Percentiles rank a stretch among this genome's conserved stretches.
Conservation (phyloP, 1,284 basidiomycete genomes). For the Inonotus obliquus region DNA sequence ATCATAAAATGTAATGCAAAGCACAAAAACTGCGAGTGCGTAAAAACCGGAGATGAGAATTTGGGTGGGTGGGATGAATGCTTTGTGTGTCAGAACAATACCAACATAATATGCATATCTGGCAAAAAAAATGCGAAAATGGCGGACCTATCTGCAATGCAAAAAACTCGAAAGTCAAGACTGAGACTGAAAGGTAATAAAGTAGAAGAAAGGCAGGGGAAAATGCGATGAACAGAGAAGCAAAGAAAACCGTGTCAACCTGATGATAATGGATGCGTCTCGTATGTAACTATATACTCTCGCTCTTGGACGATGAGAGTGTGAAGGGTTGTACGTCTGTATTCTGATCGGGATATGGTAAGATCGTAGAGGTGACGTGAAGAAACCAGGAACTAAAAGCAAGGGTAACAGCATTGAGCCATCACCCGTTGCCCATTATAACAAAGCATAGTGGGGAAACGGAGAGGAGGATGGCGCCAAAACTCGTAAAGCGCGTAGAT, state of each 20-base stretch:
- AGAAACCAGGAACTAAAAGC: not conserved
- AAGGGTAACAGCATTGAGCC: not conserved
- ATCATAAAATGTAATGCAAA: not conserved
- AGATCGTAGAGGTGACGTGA: not conserved
- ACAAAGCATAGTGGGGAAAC: not conserved
- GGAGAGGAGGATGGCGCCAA: not conserved
- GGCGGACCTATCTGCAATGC: not conserved
- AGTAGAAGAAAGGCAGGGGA: not conserved
- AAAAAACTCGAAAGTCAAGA: not conserved
- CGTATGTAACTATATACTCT: not conserved
- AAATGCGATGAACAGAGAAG: not conserved
- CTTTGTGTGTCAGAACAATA: not conserved
- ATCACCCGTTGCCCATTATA: not conserved
- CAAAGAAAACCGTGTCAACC: not conserved
- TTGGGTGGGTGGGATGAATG: not conserved
- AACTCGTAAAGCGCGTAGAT: not conserved
- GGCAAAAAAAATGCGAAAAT: not conserved
- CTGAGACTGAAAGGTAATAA: not conserved
- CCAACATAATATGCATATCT: not conserved
- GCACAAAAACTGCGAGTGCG: not conserved
- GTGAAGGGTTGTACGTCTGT: not conserved
- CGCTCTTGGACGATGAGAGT: not conserved
- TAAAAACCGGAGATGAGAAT: not conserved
- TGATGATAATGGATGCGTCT: not conserved
- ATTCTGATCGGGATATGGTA: not conserved